Percentiles rank a stretch among this genome's conserved stretches.
Evolutionary conservation across 2,329 filamentous ascomycete species (phyloP).

Genomic region (Ceratocystis ficicola): DNA sequence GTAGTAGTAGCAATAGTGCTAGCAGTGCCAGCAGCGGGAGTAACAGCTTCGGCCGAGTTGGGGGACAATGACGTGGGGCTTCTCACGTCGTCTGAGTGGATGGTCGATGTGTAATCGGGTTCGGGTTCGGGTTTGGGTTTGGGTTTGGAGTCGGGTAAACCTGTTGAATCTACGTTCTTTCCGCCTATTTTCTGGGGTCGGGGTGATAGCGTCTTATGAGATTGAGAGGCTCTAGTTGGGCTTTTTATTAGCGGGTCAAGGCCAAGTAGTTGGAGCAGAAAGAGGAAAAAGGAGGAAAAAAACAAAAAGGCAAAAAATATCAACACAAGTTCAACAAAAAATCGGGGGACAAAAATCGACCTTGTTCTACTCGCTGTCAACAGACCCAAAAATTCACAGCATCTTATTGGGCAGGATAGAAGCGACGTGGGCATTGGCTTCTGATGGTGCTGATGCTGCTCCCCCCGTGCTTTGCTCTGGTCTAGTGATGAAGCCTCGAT

Average conservation of each 20-base stretch:
- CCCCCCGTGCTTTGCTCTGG: background rate
- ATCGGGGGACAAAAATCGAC: background rate
- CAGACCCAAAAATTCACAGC: background rate
- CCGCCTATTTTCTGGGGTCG: background rate
- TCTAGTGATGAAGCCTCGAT: background rate
- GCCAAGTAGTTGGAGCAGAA: background rate
- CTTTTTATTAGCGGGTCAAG: background rate
- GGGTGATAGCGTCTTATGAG: background rate
- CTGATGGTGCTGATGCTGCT: background rate
- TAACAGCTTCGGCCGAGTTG: constrained; percentile 13
- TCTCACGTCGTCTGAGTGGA: background rate
- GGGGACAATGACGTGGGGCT: constrained; percentile 13
- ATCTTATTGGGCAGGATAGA: background rate
- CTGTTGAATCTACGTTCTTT: background rate
- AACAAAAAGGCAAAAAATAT: background rate
- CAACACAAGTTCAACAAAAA: background rate
- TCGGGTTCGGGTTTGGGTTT: background rate
- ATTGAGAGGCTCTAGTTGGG: background rate
- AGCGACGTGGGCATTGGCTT: background rate
- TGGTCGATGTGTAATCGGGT: background rate
- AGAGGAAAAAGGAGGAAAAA: background rate
- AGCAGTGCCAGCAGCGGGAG: background rate
- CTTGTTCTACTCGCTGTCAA: background rate
- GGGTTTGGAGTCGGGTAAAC: background rate
- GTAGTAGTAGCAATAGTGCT: background rate